Base-by-base conservation (phyloP, 163 green algal genomes). In the Volvox carteri region DNA sequence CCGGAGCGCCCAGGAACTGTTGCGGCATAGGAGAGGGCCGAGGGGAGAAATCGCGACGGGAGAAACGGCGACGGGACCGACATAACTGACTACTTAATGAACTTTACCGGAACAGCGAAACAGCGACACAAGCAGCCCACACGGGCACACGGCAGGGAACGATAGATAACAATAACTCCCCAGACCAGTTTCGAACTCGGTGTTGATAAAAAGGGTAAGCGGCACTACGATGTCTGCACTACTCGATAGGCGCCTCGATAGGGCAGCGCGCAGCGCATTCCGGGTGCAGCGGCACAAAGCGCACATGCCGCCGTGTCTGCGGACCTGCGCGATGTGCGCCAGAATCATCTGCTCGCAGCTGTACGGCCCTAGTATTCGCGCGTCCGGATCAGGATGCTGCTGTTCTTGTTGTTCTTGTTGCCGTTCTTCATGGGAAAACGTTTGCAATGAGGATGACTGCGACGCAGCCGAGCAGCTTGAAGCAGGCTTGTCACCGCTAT, bases 281-380 rank as follows among this genome's bases (percentile, higher is more conserved):
- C n/a, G 58, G 25, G 6, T 18, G 21, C 25, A 12, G 21, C 11
- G 11, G 58, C 58, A 68, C 58, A 68, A 21, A 18, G 48, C 30
- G 65, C n/a, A 33, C 5, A 6, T 23, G 65, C 65, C n/a, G 65
- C 28, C 9, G 19, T n/a, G n/a, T 77, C 37, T 39, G n/a, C 75
- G 30, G 33, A 70, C 75, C 75, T 84, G 75, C 18, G 75, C 75
- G 30, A 84, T 84, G 50, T 84, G 68, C 37, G 48, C 48, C 33
- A 84, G 50, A 33, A 84, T 84, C 75, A 84, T 84, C 33, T 84
- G 75, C 50, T 84, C 75, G 75, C 75, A 70, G 75, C 75, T 84
- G 48, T 70, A 84, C n/a, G 75, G 75, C 48, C 75, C 75, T 21
- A 65, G 44, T 28, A 65, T 37, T 11, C 56, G 56, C 19, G 56